Evolutionary conservation across 1,139 yeast genomes (phyloP).

Genomic region (Keqinozyma sinolaborantium): DNA sequence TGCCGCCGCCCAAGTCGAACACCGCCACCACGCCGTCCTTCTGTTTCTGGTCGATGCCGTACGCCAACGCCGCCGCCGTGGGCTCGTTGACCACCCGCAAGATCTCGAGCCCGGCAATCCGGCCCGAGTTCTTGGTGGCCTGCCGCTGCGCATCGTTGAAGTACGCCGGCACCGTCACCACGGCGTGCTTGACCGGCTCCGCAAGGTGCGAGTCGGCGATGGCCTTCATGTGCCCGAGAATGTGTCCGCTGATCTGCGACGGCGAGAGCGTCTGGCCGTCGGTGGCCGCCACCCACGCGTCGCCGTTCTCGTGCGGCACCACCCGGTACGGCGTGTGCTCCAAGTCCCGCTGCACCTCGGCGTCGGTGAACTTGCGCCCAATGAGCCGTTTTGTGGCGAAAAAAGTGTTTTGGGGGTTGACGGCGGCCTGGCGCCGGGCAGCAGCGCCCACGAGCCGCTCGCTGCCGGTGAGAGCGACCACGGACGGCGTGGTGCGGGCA

Average conservation of each 20-base stretch:
- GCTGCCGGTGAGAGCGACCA: constrained; percentile 54
- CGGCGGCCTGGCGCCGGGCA: constrained; percentile 65
- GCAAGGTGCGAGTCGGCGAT: constrained; percentile 49
- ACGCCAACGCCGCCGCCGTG: constrained; percentile 80
- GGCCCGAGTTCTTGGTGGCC: constrained; percentile 73
- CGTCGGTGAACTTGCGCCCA: constrained; percentile 62
- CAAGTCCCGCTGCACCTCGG: constrained; percentile 63
- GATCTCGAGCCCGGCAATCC: constrained; percentile 61
- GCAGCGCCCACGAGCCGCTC: constrained; percentile 54
- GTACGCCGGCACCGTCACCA: constrained; percentile 78
- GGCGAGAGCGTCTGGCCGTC: constrained; percentile 43
- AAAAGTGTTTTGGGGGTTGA: constrained; percentile 67
- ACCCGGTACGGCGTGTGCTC: constrained; percentile 53
- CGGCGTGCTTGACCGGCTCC: constrained; percentile 51
- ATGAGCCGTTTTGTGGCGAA: constrained; percentile 73
- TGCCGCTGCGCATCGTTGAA: constrained; percentile 77
- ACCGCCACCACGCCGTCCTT: constrained; percentile 67
- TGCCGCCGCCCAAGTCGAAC: constrained; percentile 81
- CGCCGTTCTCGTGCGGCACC: constrained; percentile 52
- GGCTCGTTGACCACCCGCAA: constrained; percentile 75
- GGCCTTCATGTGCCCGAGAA: constrained; percentile 52
- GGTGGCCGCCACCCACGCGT: constrained; percentile 55
- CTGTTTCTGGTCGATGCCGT: constrained; percentile 54
- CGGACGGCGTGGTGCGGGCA: constrained; percentile 67
- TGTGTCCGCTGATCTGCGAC: constrained; percentile 52